A percentile compares a stretch with the other conserved stretches of the same genome.
These are phyloP conservation scores for Phytophthora meadii DNA, from an alignment of 352 stramenopile genomes.

Conservation along the genomic window DNA sequence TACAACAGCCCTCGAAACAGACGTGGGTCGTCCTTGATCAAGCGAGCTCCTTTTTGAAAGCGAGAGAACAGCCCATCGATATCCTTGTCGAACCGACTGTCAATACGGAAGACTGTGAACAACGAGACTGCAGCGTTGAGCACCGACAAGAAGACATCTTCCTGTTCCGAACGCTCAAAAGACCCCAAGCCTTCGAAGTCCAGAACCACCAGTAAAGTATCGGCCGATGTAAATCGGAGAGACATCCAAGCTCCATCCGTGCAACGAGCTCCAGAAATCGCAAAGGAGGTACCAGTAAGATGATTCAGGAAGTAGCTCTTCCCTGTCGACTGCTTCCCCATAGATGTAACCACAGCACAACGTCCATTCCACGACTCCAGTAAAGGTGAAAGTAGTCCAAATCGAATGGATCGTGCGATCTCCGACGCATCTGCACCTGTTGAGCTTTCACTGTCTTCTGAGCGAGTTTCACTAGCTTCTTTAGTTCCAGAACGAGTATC, in stretches of 20 bases:
- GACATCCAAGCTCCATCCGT: conserved; percentile 53
- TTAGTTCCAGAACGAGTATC: conserved; percentile 4
- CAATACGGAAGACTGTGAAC: conserved; percentile 78
- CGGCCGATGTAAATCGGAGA: conserved; percentile 28
- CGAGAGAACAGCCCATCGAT: conserved; percentile 66
- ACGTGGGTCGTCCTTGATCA: conserved; percentile 61
- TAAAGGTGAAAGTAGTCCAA: conserved; percentile 41
- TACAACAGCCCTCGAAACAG: conserved; percentile 66
- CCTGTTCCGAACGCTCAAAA: conserved; percentile 75
- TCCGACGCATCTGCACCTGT: conserved; percentile 35
- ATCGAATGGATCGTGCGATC: conserved; percentile 53
- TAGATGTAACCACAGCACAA: conserved; percentile 40
- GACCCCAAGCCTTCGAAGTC: conserved; percentile 82
- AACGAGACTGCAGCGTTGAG: conserved; percentile 73
- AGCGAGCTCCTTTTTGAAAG: conserved; percentile 68
- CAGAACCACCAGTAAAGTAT: conserved; percentile 67
- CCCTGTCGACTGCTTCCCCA: conserved; percentile 72
- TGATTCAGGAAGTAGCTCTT: conserved; percentile 86
- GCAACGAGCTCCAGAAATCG: conserved; percentile 47
- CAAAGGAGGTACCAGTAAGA: conserved; percentile 68
- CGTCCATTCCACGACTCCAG: conserved; percentile 39
- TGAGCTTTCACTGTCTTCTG: conserved; percentile 8
- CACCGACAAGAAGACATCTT: conserved; percentile 78
- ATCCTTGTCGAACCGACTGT: conserved; percentile 80
- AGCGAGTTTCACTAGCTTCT: background rate